These are phyloP conservation scores for Colletotrichum eremochloae DNA, from an alignment of 2,329 filamentous ascomycete species.

Conservation along the genomic window DNA sequence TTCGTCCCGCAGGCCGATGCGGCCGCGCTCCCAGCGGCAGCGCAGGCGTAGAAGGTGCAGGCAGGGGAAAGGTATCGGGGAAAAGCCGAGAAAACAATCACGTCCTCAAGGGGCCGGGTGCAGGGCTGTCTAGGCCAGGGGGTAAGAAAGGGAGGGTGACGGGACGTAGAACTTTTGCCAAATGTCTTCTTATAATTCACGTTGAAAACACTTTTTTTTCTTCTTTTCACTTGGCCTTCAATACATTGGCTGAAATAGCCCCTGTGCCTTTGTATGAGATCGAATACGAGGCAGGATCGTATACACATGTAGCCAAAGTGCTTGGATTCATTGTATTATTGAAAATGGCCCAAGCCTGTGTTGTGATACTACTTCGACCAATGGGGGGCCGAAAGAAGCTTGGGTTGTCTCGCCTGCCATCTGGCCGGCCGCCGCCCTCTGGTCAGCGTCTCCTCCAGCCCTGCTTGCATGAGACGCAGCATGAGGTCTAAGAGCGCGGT, in stretches of 20 bases:
- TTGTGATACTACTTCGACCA: background rate
- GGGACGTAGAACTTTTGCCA: background rate
- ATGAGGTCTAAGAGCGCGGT: background rate
- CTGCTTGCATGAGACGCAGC: background rate
- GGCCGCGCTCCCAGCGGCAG: background rate
- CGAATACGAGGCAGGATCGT: background rate
- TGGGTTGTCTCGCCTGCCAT: background rate
- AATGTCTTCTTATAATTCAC: background rate
- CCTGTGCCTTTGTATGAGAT: background rate
- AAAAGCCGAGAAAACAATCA: background rate
- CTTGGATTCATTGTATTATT: too few species aligned
- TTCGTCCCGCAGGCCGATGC: slow-evolving; percentile 48
- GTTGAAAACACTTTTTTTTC: background rate
- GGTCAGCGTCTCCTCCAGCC: background rate
- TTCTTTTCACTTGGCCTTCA: background rate
- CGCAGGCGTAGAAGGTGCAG: background rate
- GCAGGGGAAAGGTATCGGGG: background rate
- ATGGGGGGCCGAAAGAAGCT: background rate
- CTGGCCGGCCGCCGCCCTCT: background rate
- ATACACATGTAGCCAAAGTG: background rate
- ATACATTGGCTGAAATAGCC: background rate
- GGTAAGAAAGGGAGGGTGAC: background rate
- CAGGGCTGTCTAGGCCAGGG: background rate
- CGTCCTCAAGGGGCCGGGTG: background rate
- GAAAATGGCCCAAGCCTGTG: background rate